These are phyloP conservation scores for Claviceps pazoutovae DNA, from an alignment of 2,329 filamentous ascomycete species.

Conservation along the genomic window DNA sequence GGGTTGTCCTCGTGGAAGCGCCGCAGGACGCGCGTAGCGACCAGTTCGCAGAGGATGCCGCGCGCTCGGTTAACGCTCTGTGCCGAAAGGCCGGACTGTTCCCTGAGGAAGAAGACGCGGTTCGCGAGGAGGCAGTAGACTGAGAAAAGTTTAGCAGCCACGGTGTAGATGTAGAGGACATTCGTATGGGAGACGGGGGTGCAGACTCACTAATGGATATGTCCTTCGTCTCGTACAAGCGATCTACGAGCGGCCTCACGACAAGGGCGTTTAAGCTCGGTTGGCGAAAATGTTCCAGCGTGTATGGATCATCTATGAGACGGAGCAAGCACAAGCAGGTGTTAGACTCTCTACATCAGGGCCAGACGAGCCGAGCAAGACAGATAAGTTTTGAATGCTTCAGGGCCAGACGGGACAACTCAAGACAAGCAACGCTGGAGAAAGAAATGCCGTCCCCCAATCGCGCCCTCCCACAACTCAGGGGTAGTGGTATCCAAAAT, in stretches of 20 bases:
- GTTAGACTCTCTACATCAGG: background rate
- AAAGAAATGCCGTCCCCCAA: no score
- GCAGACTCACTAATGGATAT: slow-evolving; percentile 40
- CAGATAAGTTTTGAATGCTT: no score
- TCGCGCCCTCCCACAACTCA: no score
- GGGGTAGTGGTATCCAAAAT: no score
- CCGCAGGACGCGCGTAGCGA: slow-evolving; percentile 52
- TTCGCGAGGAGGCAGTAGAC: slow-evolving; percentile 63
- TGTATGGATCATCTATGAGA: slow-evolving; percentile 26
- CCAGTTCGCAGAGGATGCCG: slow-evolving; percentile 53
- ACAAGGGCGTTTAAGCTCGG: slow-evolving; percentile 54
- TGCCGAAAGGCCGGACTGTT: slow-evolving; percentile 51
- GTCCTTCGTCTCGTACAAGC: slow-evolving; percentile 50
- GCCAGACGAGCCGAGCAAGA: background rate
- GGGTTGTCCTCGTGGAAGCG: slow-evolving; percentile 55
- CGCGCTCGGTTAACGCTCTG: slow-evolving; percentile 57
- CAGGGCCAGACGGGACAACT: no score
- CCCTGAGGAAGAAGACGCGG: slow-evolving; percentile 52
- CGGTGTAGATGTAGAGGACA: no score
- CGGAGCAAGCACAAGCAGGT: no score
- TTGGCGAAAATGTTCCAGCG: slow-evolving; percentile 48
- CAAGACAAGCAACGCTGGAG: no score
- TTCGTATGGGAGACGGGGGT: background rate
- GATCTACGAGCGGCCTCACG: slow-evolving; percentile 54
- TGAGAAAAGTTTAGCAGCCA: slow-evolving; percentile 10